A percentile compares a stretch with the other conserved stretches of the same genome.
phyloP scores from a whole-genome alignment of 2,329 filamentous ascomycete species.

The Madurella mycetomatis region DNA sequence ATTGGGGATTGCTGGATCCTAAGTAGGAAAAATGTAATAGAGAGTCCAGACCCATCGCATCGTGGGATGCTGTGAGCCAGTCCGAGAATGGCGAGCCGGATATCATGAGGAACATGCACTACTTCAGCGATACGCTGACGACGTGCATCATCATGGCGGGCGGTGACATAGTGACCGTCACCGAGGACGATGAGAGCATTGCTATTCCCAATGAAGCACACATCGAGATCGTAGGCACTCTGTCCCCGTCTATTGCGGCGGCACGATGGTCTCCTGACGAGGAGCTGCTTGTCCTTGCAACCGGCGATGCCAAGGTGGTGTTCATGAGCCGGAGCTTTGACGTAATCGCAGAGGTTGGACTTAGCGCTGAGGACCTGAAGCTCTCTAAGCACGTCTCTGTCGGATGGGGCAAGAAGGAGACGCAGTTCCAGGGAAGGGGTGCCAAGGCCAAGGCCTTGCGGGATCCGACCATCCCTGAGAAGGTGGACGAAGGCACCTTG shows the following conservation, averaged over 20 bases:
- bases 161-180: slow-evolving; percentile 83
- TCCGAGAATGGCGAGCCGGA: slow-evolving; percentile 72
- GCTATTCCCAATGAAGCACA: slow-evolving; percentile 59
- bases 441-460: slow-evolving; percentile 78
- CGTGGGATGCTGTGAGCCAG: slow-evolving; percentile 84
- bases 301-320: slow-evolving; percentile 71
- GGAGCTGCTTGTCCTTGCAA: slow-evolving; percentile 79
- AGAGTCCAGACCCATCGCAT: slow-evolving; percentile 54
- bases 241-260: slow-evolving; percentile 85
- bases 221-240: slow-evolving; percentile 92
- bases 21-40: slow-evolving; percentile 29
- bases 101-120: slow-evolving; percentile 71
- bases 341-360: slow-evolving; percentile 67
- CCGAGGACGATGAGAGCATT: slow-evolving; percentile 62
- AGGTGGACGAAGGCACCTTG: slow-evolving; percentile 75
- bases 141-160: slow-evolving; percentile 81
- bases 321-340: slow-evolving; percentile 95
- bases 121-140: slow-evolving; percentile 74
- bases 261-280: slow-evolving; percentile 95
- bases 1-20: slow-evolving; percentile 1
- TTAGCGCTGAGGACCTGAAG: slow-evolving; percentile 72
- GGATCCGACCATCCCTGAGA: slow-evolving; percentile 92
- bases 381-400: slow-evolving; percentile 93
- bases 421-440: slow-evolving; percentile 90
- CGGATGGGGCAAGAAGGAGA: slow-evolving; percentile 97